phyloP scores from a whole-genome alignment of 768 basidiomycete genomes.

The Xerocomus potaroensis region DNA sequence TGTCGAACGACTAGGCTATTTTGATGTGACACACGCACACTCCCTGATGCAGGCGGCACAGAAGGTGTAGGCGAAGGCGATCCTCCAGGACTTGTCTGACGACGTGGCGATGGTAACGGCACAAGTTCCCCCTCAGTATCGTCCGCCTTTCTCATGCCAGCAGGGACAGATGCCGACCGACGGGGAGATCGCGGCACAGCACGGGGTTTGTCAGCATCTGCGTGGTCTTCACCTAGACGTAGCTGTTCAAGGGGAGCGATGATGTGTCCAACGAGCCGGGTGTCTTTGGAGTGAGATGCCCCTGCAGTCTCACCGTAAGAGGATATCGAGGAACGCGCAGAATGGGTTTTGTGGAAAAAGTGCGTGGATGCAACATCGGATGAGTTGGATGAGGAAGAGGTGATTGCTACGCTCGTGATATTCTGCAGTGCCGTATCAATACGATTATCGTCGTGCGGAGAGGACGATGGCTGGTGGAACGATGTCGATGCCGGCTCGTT shows the following conservation, averaged over 20 bases:
- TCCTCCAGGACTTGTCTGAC: conserved; percentile 10
- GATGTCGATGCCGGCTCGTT: conserved; percentile 6
- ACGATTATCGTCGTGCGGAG: conserved; percentile 9
- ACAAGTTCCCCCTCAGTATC: conserved; percentile 4
- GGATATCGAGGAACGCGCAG: conserved; percentile 51
- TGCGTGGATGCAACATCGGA: conserved; percentile 52
- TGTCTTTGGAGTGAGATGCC: conserved; percentile 40
- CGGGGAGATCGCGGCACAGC: conserved; percentile 12
- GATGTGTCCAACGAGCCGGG: conserved; percentile 41
- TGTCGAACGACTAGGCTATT: background rate
- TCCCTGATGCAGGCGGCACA: conserved; percentile 28
- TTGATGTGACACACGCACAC: conserved; percentile 41
- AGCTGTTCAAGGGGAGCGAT: conserved; percentile 54
- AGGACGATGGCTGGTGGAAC: conserved; percentile 2
- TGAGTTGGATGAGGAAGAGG: conserved; percentile 59
- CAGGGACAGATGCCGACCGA: conserved; percentile 19
- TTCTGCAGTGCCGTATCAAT: conserved; percentile 5
- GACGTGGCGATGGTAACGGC: conserved; percentile 10
- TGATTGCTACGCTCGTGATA: conserved; percentile 43
- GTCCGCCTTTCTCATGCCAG: conserved; percentile 4
- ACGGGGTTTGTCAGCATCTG: background rate
- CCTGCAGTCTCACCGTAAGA: conserved; percentile 44
- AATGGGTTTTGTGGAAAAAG: conserved; percentile 47
- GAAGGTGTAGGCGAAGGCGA: conserved; percentile 36
- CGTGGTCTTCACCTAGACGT: conserved; percentile 32